A percentile compares a stretch with the other conserved stretches of the same genome.
Evolutionary conservation across 78 protist species (phyloP).

Genomic region (Dictyostelium brefeldianum): DNA sequence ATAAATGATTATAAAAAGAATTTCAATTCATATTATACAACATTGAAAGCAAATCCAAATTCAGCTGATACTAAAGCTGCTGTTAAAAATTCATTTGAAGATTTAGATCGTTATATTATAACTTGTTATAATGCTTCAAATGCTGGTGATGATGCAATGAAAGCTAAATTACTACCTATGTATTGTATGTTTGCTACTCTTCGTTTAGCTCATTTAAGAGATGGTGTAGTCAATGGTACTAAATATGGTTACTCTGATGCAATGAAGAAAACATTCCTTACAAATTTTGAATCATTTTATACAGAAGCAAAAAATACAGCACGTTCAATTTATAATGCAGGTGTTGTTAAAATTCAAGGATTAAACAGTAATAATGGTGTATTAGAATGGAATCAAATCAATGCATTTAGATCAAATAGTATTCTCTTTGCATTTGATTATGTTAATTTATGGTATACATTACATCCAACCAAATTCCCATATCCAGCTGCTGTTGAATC

Average conservation of each 20-base stretch:
- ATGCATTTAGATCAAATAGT: no score
- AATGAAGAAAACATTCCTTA: background rate
- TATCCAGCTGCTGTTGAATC: no score
- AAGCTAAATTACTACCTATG: background rate
- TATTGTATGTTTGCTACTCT: background rate
- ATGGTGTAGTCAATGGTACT: background rate
- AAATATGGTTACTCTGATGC: background rate
- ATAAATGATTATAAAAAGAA: background rate
- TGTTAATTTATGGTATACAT: no score
- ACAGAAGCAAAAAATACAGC: no score
- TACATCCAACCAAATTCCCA: no score
- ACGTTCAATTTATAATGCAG: no score
- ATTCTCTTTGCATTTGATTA: no score
- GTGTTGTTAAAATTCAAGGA: no score
- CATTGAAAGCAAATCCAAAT: background rate
- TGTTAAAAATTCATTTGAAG: background rate
- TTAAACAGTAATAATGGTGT: no score
- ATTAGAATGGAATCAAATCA: no score
- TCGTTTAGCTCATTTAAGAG: background rate
- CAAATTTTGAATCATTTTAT: no score
- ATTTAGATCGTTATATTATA: background rate
- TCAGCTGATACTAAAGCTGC: background rate
- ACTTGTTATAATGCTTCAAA: background rate
- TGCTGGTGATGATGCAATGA: background rate
- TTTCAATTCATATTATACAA: background rate